phyloP scores from a whole-genome alignment of 768 basidiomycete genomes.

The Leccinum obscurum region DNA sequence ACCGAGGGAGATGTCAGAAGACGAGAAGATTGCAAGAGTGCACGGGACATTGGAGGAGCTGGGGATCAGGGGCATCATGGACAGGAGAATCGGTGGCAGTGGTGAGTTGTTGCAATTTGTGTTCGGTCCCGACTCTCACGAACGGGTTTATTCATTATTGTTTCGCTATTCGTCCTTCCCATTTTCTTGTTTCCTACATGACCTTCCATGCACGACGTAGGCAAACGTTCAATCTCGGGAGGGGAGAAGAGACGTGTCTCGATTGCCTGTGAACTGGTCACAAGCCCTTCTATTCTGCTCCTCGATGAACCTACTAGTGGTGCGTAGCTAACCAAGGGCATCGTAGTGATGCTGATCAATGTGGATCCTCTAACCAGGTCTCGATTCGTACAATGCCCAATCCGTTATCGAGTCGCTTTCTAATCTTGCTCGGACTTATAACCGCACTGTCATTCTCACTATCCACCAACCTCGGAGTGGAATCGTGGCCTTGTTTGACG shows the following conservation, averaged over 20 bases:
- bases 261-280: conserved; percentile 97
- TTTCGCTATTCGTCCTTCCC: not conserved
- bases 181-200: not conserved
- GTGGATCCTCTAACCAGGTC: conserved; percentile 45
- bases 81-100: conserved; percentile 84
- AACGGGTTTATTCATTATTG: not conserved
- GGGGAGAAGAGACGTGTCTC: conserved; percentile 97
- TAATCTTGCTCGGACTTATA: conserved; percentile 82
- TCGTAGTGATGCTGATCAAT: conserved; percentile 2
- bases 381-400: conserved; percentile 94
- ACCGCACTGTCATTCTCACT: conserved; percentile 94
- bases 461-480: conserved; percentile 98
- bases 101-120: conserved; percentile 46
- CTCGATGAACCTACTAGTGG: conserved; percentile 97
- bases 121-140: not conserved
- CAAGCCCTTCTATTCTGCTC: conserved; percentile 93
- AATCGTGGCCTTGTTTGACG: conserved; percentile 94
- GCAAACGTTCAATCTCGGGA: conserved; percentile 89
- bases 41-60: conserved; percentile 96
- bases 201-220: conserved; percentile 36
- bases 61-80: conserved; percentile 89
- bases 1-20: conserved; percentile 92
- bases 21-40: conserved; percentile 93
- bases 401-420: conserved; percentile 91
- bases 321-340: conserved; percentile 35